Conservation (phyloP, 805 yeast species). For the Danielozyma ontarioensis region DNA sequence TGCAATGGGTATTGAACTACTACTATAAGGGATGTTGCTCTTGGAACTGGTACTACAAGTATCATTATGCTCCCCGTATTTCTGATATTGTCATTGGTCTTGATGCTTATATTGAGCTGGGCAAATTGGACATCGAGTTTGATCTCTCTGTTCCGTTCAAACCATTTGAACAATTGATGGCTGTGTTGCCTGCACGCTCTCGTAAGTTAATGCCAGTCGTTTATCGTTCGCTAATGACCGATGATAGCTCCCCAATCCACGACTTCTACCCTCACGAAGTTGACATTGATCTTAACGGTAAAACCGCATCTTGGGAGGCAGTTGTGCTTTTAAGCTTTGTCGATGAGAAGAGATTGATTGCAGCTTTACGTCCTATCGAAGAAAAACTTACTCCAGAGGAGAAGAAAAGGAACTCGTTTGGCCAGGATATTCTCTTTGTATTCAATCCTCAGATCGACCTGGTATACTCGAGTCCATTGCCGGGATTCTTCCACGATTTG, state of each 20-base stretch:
- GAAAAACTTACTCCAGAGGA: slow-evolving; percentile 64
- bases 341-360: slow-evolving; percentile 69
- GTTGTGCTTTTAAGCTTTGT: slow-evolving; percentile 91
- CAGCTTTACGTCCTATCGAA: slow-evolving; percentile 67
- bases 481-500: slow-evolving; percentile 71
- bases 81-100: slow-evolving; percentile 79
- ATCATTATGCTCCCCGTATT: slow-evolving; percentile 92
- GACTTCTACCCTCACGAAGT: slow-evolving; percentile 91
- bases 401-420: slow-evolving; percentile 65
- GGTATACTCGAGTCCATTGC: slow-evolving; percentile 69
- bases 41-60: slow-evolving; percentile 91
- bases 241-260: slow-evolving; percentile 75
- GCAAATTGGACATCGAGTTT: slow-evolving; percentile 43
- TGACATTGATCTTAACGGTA: slow-evolving; percentile 87
- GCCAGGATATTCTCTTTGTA: slow-evolving; percentile 60
- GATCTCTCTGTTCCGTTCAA: slow-evolving; percentile 73
- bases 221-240: slow-evolving; percentile 80
- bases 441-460: slow-evolving; percentile 73
- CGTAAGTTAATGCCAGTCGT: slow-evolving; percentile 69
- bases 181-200: slow-evolving; percentile 93
- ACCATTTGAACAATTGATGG: slow-evolving; percentile 96
- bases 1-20: slow-evolving; percentile 94
- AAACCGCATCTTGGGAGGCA: slow-evolving; percentile 96
- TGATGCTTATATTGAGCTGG: slow-evolving; percentile 38
- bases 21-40: slow-evolving; percentile 89